These are phyloP conservation scores for Chrysoporthe cubensis DNA, from an alignment of 2,329 filamentous ascomycete species.

Conservation along the genomic window DNA sequence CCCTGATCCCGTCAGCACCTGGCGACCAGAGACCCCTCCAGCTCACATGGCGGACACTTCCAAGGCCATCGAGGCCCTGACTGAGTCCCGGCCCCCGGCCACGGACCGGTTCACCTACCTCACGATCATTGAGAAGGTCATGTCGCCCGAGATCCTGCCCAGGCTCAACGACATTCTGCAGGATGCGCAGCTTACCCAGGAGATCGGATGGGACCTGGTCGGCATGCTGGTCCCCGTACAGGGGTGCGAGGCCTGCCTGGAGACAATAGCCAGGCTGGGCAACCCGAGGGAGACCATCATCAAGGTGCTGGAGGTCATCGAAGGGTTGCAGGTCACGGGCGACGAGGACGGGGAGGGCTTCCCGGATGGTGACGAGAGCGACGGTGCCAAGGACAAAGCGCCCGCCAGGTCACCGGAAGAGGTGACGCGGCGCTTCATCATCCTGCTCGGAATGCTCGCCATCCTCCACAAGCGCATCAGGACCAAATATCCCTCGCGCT, in stretches of 20 bases:
- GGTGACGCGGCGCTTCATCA: slow-evolving; percentile 60
- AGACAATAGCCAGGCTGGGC: slow-evolving; percentile 74
- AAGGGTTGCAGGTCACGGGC: slow-evolving; percentile 56
- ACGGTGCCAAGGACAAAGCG: slow-evolving; percentile 16
- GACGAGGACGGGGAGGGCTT: slow-evolving; percentile 37
- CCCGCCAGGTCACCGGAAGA: slow-evolving; percentile 19
- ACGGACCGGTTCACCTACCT: slow-evolving; percentile 77
- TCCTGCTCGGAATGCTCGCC: slow-evolving; percentile 71
- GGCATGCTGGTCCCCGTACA: slow-evolving; percentile 72
- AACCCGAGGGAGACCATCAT: slow-evolving; percentile 83
- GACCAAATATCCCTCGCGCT: slow-evolving; percentile 77
- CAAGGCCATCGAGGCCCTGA: slow-evolving; percentile 50
- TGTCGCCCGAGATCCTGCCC: slow-evolving; percentile 69
- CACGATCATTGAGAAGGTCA: slow-evolving; percentile 75
- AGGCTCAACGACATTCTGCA: slow-evolving; percentile 62
- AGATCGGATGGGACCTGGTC: slow-evolving; percentile 85
- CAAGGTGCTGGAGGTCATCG: slow-evolving; percentile 76
- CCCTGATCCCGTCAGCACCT: background rate
- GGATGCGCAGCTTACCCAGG: slow-evolving; percentile 71
- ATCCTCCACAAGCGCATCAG: slow-evolving; percentile 76
- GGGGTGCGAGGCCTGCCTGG: slow-evolving; percentile 70
- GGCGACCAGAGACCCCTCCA: background rate
- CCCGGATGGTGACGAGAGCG: slow-evolving; percentile 32
- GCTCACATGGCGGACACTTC: slow-evolving; percentile 37
- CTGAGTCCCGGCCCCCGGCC: slow-evolving; percentile 54